phyloP scores from a whole-genome alignment of 768 basidiomycete genomes.

The Collybia sp. region DNA sequence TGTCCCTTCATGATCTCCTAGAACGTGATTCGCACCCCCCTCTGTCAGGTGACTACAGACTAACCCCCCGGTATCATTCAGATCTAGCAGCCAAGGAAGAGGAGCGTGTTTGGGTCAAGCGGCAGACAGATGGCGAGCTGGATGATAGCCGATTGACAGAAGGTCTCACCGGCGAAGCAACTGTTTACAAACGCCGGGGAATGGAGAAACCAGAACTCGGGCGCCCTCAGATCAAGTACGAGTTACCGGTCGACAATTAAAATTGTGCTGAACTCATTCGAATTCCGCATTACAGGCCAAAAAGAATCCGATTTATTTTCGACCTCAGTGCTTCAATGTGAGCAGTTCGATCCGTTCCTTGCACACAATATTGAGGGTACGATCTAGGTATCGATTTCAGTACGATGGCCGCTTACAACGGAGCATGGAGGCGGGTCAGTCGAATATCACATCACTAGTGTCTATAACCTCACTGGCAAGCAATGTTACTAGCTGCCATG shows the following conservation, averaged over 20 bases:
- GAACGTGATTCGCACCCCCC: conserved; percentile 44
- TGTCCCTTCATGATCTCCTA: conserved; percentile 53
- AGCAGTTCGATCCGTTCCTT: conserved; percentile 4
- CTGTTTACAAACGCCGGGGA: conserved; percentile 66
- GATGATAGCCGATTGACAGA: conserved; percentile 65
- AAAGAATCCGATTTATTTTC: conserved; percentile 65
- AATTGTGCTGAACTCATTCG: background rate
- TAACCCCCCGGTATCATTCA: conserved; percentile 13
- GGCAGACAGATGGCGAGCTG: conserved; percentile 67
- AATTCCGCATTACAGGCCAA: conserved; percentile 43
- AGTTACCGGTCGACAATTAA: background rate
- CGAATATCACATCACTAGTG: no score
- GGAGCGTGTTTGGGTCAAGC: conserved; percentile 67
- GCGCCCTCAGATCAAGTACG: conserved; percentile 62
- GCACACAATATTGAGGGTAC: background rate
- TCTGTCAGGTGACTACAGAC: background rate
- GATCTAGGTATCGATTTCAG: conserved; percentile 62
- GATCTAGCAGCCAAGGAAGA: conserved; percentile 67
- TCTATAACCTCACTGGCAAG: background rate
- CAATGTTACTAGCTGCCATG: conserved; percentile 51
- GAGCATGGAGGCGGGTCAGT: conserved; percentile 59
- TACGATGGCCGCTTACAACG: conserved; percentile 62
- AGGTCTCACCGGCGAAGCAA: conserved; percentile 62
- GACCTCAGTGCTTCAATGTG: conserved; percentile 69
- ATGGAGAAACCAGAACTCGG: conserved; percentile 69